Percentiles rank a stretch among this genome's conserved stretches.
phyloP scores from a whole-genome alignment of 192 early-diverging fungal genomes.

The Coemansia sp. region DNA sequence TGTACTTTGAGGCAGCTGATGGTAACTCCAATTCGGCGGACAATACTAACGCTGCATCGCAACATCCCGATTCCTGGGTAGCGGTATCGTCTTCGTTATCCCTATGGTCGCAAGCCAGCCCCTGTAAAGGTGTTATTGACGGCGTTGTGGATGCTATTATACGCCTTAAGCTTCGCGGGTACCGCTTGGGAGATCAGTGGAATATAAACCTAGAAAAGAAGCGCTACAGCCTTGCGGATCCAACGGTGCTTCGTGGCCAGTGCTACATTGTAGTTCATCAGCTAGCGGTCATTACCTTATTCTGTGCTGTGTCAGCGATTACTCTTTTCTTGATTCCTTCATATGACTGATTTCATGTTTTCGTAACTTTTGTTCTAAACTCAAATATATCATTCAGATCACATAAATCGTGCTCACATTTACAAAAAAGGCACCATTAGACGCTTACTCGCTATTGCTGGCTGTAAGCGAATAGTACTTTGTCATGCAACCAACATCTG shows the following conservation, averaged over 20 bases:
- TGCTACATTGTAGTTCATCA: constrained; percentile 27
- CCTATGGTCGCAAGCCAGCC: constrained; percentile 23
- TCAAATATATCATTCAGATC: too few species aligned
- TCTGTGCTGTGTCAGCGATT: constrained; percentile 5
- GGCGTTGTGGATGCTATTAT: constrained; percentile 2
- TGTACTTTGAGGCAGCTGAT: neutral
- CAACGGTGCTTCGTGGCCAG: constrained; percentile 26
- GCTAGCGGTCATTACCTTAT: constrained; percentile 9
- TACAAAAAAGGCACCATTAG: too few species aligned
- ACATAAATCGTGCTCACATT: too few species aligned
- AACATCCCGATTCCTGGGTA: neutral
- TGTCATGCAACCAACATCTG: constrained; percentile 33
- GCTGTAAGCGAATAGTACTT: constrained; percentile 24
- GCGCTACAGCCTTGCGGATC: constrained; percentile 25
- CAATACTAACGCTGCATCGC: neutral
- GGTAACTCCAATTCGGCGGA: neutral
- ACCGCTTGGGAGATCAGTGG: constrained; percentile 28
- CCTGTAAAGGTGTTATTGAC: neutral
- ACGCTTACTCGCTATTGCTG: too few species aligned
- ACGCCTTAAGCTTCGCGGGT: constrained; percentile 27
- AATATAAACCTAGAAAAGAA: constrained; percentile 19
- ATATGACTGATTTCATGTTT: too few species aligned
- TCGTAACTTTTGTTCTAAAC: too few species aligned
- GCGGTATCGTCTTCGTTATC: constrained; percentile 8
- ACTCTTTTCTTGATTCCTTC: constrained; percentile 19